Percentiles rank a stretch among this genome's conserved stretches.
Conservation (phyloP, 192 early-diverging fungal species). For the Rhizoclosmatium sp. region DNA sequence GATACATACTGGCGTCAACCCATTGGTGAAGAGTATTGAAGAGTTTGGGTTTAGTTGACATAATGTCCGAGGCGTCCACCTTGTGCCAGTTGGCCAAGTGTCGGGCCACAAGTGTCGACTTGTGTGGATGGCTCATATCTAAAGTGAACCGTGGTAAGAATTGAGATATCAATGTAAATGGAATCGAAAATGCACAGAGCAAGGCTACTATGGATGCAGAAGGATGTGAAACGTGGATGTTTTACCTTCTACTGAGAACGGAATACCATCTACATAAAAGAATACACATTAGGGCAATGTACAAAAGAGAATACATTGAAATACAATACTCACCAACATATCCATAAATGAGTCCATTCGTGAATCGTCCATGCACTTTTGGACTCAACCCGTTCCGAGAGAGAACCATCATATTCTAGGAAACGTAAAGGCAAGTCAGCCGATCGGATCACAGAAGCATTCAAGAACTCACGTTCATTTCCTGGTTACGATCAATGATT, state of each 20-base stretch:
- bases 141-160: not conserved
- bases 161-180: too few relatives aligned
- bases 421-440: not conserved
- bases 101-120: constrained; percentile 78
- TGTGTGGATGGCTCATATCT: constrained; percentile 79
- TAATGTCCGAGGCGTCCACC: constrained; percentile 46
- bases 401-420: constrained; percentile 81
- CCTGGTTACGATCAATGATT: constrained; percentile 88
- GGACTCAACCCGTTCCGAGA: constrained; percentile 76
- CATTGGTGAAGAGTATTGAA: constrained; percentile 78
- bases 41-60: constrained; percentile 60
- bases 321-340: constrained; percentile 45
- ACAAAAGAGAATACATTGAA: not conserved
- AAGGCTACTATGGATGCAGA: too few relatives aligned
- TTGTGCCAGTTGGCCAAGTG: constrained; percentile 85
- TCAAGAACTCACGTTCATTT: constrained; percentile 78
- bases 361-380: constrained; percentile 79
- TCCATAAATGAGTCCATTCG: constrained; percentile 94
- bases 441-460: not conserved
- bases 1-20: constrained; percentile 66
- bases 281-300: constrained; percentile 24
- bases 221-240: not conserved
- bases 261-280: constrained; percentile 62
- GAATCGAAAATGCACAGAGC: too few relatives aligned
- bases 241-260: constrained; percentile 23